Evolutionary conservation across 176 grass and related monocot genomes (phyloP).

Genomic region (Ensete ventricosum): DNA sequence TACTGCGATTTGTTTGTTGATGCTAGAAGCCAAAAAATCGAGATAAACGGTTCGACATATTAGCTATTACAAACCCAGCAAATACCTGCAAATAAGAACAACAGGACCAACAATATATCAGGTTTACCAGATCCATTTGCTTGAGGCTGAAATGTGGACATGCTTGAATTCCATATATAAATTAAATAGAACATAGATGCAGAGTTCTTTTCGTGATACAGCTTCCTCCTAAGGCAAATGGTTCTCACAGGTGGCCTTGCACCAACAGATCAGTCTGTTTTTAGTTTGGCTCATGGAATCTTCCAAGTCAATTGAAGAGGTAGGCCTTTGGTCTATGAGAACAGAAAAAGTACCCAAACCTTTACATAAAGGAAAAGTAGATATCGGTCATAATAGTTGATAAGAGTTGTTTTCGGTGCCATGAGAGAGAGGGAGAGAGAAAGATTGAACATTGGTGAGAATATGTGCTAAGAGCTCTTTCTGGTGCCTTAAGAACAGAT

Average conservation of each 20-base stretch:
- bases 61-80: slow-evolving; percentile 86
- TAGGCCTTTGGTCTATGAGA: no score
- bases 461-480: no score
- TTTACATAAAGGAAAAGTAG: no score
- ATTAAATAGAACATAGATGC: not conserved
- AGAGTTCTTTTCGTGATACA: not conserved
- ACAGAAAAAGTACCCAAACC: no score
- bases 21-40: slow-evolving; percentile 54
- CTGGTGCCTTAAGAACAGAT: no score
- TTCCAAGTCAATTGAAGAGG: not conserved
- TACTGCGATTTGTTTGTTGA: not conserved
- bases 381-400: no score
- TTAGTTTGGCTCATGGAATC: not conserved
- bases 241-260: no score
- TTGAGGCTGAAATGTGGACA: not conserved
- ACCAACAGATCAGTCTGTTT: no score
- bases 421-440: no score
- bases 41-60: slow-evolving; percentile 58
- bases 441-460: no score
- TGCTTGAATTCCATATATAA: not conserved
- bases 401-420: no score
- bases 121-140: slow-evolving; percentile 1
- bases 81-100: slow-evolving; percentile 63
- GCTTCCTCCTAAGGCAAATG: no score
- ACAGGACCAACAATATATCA: slow-evolving; percentile 14